Percentiles rank a stretch among this genome's conserved stretches.
Conservation (phyloP, 2,329 filamentous ascomycete species). For the Fusarium multiceps region DNA sequence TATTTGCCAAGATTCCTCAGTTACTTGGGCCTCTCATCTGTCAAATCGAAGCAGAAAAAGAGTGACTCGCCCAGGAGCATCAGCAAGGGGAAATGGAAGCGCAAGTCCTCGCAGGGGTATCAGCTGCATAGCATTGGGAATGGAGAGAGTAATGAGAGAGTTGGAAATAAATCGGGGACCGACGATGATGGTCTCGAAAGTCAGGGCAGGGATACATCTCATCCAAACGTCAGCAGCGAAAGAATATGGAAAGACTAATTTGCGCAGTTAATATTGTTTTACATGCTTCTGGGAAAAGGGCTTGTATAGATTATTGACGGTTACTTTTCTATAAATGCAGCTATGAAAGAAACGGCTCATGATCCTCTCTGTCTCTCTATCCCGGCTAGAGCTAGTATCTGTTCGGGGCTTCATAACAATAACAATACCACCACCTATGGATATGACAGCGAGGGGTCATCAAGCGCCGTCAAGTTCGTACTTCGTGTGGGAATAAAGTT, state of each 20-base stretch:
- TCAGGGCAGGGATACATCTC: not conserved
- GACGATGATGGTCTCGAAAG: not conserved
- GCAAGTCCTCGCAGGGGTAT: not conserved
- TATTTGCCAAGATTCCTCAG: not conserved
- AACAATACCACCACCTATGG: not conserved
- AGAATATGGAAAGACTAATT: not conserved
- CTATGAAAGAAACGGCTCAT: not conserved
- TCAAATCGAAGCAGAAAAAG: not conserved
- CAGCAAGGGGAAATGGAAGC: not conserved
- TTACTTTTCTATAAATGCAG: rapidly evolving
- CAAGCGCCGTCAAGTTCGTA: not conserved
- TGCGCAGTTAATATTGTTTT: not conserved
- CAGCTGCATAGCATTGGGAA: not conserved
- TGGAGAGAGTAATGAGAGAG: not conserved
- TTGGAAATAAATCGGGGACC: rapidly evolving
- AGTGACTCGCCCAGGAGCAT: not conserved
- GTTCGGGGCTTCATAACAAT: not conserved
- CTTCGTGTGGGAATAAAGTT: not conserved
- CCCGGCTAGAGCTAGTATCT: not conserved
- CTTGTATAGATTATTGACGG: not conserved
- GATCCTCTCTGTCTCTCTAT: not conserved
- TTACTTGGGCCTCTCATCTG: not conserved
- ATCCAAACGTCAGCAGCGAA: not conserved
- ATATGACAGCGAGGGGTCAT: not conserved
- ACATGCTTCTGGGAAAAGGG: rapidly evolving